Evolutionary conservation across 805 yeast genomes (phyloP).

Genomic region (Clavispora phyllophila): DNA sequence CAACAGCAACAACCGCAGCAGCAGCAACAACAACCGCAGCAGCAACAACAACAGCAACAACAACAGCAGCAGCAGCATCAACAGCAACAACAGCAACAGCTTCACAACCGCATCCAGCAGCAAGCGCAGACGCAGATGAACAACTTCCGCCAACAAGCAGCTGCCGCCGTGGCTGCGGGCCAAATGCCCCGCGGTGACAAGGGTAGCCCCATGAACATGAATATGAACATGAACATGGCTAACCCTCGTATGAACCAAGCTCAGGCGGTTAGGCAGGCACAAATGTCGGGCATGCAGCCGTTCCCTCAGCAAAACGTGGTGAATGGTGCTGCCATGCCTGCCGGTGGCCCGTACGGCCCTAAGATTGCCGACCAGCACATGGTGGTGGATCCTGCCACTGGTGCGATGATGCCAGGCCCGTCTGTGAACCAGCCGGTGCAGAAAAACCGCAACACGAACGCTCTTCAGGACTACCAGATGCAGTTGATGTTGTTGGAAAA

Average conservation of each 20-base stretch:
- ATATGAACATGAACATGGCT: slow-evolving; percentile 1
- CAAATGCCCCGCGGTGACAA: slow-evolving; percentile 4
- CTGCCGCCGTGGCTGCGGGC: slow-evolving; percentile 9
- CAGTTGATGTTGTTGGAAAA: slow-evolving; percentile 70
- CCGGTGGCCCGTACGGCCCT: not conserved
- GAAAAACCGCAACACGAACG: slow-evolving; percentile 39
- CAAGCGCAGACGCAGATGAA: slow-evolving; percentile 49
- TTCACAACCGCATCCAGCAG: slow-evolving; percentile 35
- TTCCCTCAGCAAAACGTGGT: slow-evolving; percentile 1
- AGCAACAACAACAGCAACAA: slow-evolving; percentile 31
- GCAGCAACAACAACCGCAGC: slow-evolving; percentile 23
- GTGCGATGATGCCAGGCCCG: not conserved
- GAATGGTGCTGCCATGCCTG: slow-evolving; percentile 1
- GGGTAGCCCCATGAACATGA: slow-evolving; percentile 7
- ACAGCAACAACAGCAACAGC: slow-evolving; percentile 12
- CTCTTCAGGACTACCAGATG: slow-evolving; percentile 77
- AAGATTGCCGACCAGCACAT: not conserved
- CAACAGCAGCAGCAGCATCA: slow-evolving; percentile 5
- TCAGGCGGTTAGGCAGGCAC: slow-evolving; percentile 6
- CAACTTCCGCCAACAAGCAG: slow-evolving; percentile 43
- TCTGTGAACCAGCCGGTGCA: slow-evolving; percentile 6
- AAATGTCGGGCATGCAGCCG: slow-evolving; percentile 2
- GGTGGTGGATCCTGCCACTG: not conserved
- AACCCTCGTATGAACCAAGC: slow-evolving; percentile 4
- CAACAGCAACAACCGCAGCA: slow-evolving; percentile 8